phyloP scores from a whole-genome alignment of 2,329 filamentous ascomycete genomes.

The Sporothrix humicola region DNA sequence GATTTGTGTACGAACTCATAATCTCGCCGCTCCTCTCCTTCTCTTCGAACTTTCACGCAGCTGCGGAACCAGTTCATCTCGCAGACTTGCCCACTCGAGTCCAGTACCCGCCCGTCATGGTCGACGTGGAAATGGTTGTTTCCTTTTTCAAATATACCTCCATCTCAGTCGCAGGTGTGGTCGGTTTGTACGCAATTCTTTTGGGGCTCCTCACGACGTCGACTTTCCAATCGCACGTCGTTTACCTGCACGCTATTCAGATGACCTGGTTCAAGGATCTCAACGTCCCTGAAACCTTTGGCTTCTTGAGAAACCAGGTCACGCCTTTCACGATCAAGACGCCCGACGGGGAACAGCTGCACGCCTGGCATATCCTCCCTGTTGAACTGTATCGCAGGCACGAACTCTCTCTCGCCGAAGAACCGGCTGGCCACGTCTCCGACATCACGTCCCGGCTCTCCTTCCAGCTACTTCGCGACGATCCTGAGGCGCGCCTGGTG shows the following conservation, averaged over 20 bases:
- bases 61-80: background rate
- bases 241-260: constrained; percentile 61
- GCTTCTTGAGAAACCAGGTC: constrained; percentile 74
- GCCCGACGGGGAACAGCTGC: constrained; percentile 68
- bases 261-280: constrained; percentile 66
- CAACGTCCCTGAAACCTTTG: constrained; percentile 69
- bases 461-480: constrained; percentile 53
- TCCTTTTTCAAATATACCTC: constrained; percentile 18
- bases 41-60: background rate
- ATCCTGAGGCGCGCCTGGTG: constrained; percentile 52
- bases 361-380: constrained; percentile 79
- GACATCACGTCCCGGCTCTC: constrained; percentile 47
- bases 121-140: constrained; percentile 23
- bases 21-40: background rate
- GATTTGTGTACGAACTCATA: background rate
- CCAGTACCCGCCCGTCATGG: background rate
- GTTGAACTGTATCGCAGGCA: constrained; percentile 67
- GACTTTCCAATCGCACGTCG: constrained; percentile 49
- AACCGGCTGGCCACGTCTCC: constrained; percentile 46
- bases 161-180: constrained; percentile 5
- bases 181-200: constrained; percentile 24
- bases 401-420: constrained; percentile 53
- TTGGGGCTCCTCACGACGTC: constrained; percentile 27
- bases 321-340: constrained; percentile 72
- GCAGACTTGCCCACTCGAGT: background rate